Conservation (phyloP, 2,329 filamentous ascomycete species). For the Leptodontidium sp. region DNA sequence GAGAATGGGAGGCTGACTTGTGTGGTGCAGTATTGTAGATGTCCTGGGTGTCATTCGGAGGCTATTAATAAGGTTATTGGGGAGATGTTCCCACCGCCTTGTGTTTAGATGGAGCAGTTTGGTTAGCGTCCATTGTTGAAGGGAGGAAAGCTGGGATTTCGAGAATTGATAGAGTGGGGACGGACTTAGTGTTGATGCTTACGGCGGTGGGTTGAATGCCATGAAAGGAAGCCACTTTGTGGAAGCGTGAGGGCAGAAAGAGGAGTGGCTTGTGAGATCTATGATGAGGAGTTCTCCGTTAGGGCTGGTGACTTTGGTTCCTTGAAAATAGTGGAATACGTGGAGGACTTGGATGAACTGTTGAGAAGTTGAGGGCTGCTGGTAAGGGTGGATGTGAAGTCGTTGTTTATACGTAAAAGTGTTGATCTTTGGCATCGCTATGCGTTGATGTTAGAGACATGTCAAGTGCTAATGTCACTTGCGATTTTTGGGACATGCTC, state of each 20-base stretch:
- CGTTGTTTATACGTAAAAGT: no score
- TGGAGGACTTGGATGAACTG: no score
- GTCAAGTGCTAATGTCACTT: not conserved
- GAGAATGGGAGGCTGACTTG: not conserved
- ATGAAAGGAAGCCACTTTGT: not conserved
- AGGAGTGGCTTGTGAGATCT: no score
- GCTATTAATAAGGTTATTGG: not conserved
- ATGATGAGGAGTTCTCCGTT: no score
- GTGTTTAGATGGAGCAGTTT: not conserved
- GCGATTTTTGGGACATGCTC: not conserved
- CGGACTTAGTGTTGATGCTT: not conserved
- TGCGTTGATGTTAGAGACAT: not conserved
- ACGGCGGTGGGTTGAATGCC: not conserved
- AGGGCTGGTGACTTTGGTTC: no score
- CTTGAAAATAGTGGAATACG: no score
- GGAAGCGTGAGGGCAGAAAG: not conserved
- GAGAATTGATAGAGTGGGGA: not conserved
- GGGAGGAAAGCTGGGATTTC: not conserved
- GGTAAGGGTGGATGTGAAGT: no score
- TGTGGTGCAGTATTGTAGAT: not conserved
- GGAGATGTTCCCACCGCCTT: conserved; percentile 7
- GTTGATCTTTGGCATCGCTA: no score
- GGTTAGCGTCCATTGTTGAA: no score
- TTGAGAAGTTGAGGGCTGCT: no score
- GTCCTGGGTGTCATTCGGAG: conserved; percentile 3